Base-by-base conservation (phyloP, 2,329 filamentous ascomycete genomes). In the Colletotrichum sp. region DNA sequence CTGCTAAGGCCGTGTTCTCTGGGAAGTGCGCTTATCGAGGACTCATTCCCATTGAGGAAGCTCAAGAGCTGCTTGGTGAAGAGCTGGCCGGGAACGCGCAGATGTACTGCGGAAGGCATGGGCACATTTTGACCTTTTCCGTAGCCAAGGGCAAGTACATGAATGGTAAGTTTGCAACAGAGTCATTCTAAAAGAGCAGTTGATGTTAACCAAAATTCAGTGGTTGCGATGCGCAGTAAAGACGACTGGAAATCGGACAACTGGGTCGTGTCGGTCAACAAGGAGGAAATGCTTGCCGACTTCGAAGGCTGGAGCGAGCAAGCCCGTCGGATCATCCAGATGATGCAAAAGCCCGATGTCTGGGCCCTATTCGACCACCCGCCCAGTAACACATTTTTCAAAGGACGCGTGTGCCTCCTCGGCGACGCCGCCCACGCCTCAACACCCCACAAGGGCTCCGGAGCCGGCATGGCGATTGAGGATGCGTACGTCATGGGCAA, bases 41-140 rank as follows among this genome's bases (percentile, higher is more conserved):
- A 1, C 71, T 84, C 8, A 69, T 84, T 0, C 79, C 82, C 0
- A 92, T 94, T 87, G 84, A 88, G 2, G 84, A 89, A 59, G 90
- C 91, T 0, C 84, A 88, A 2, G 83, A 85, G 5, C 85, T 87
- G 3, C 79, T 94, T 3, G 89, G 89, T 1, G 75, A 79, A 10
- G 76, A 84, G 30, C 81, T 81, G 67, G 82, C 83, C 1, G 77
- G 76, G 52, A 84, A 84, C 32, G 65, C 85, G 71, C 77, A 86
- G 0, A 94, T 93, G 89, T 83, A 88, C 1, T 84, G 93, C 83
- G 91, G 90, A 0, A 86, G 86, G 3, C 83, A 86, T 57, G 90
- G 89, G 0, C 92, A 93, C 78, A 81, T 93, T 1, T 82, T 93
- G 24, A 91, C 90, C 0, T 93, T 92, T 76, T 90, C 91, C 0